Evolutionary conservation across 139 green algal genomes (phyloP), one percentile per base, ranked within the genome.

Genomic region (Microglena sp.): DNA sequence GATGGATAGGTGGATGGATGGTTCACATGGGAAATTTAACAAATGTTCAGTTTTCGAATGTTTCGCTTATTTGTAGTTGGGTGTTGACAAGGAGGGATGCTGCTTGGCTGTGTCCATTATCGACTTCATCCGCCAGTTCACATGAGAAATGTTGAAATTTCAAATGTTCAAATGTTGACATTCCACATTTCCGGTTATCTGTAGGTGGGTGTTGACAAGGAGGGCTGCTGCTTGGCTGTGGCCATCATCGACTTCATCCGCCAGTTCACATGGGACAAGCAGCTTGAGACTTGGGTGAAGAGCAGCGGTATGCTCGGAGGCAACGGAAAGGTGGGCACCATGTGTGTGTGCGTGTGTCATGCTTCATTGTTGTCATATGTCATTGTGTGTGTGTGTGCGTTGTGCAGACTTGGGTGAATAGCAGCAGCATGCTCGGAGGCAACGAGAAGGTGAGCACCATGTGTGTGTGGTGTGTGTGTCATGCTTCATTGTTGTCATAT

Each of bases 271-370:
- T 96, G 86, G 89, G 93, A 98, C 79, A 98, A 98, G 80, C 84
- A 95, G 69, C 74, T 98, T 28, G 93, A 98, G 77, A 94, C 82
- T 29, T 96, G 89, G 89, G 89, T 98, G n/a, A 99, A 99, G 82
- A 79, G 77, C 22, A 85, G 61, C 45, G 92, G 87, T 31, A 85
- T 97, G 24, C 74, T 98, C 70, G 92, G 90, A 1, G 87, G 87
- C 24, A 77, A 75, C 8, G 78, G 71, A 54, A 78, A 82, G 71
- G 58, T 73, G 21, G 21, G 58, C n/a, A 5, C 18, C 33, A 65
- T 11, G 32, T 18, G 26, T 11, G 11, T 63, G 18, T 63, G 5
- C n/a, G 24, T 11, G n/a, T 43, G 56, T 29, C 27, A n/a, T 45
- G 56, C 56, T 44, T 24, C 53, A 60, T 11, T 60, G 53, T n/a